A percentile compares a stretch with the other conserved stretches of the same genome.
phyloP scores from a whole-genome alignment of 331 rosid species.

The Rosa hybrid region DNA sequence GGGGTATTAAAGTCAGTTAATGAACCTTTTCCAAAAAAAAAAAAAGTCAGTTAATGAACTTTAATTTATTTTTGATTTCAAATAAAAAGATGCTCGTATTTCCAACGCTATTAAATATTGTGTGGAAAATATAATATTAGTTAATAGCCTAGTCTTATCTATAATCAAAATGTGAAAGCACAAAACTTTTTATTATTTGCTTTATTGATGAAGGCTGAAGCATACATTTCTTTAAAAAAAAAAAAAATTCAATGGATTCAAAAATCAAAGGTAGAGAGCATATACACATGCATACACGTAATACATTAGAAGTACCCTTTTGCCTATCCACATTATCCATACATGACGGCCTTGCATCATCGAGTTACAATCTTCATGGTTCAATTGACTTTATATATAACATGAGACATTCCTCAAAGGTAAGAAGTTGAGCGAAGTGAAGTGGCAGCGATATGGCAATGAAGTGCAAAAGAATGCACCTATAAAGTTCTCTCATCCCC shows the following conservation, averaged over 20 bases:
- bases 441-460: not conserved
- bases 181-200: no score
- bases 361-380: not conserved
- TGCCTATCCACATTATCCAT: no score
- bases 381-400: not conserved
- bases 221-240: no score
- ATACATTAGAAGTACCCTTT: no score
- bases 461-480: not conserved
- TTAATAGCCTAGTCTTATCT: no score
- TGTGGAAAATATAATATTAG: not conserved
- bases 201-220: no score
- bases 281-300: no score
- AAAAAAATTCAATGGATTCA: no score
- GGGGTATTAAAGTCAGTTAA: not conserved
- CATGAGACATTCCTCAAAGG: not conserved
- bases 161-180: no score
- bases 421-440: not conserved
- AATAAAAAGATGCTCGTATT: not conserved
- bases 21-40: no score
- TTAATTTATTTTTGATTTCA: not conserved
- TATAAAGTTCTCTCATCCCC: rapidly evolving
- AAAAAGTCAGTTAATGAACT: not conserved
- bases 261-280: no score
- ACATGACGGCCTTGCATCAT: no score
- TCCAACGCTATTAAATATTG: not conserved